Conservation (phyloP, 495 filamentous ascomycete species). For the Aspergillus affinis region DNA sequence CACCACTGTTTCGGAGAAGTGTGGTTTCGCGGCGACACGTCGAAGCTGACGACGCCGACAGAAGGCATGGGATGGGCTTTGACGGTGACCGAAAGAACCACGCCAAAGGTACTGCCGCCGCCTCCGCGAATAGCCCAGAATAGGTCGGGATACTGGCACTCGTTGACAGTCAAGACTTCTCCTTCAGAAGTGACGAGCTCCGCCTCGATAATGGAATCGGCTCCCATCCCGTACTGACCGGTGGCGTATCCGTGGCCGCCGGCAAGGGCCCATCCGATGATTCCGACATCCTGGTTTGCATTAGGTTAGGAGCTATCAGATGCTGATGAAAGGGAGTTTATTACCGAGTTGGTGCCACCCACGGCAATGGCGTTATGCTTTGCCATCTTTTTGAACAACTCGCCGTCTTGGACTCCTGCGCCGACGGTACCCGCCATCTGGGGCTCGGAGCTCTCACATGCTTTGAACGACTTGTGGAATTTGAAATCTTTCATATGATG, state of each 20-base stretch:
- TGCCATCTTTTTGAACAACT: constrained; percentile 5
- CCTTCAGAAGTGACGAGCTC: constrained; percentile 26
- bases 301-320: neutral
- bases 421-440: constrained; percentile 11
- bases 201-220: constrained; percentile 29
- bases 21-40: constrained; percentile 2
- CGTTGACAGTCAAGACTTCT: constrained; percentile 22
- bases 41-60: neutral
- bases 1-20: constrained; percentile 5
- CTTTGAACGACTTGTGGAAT: constrained; percentile 7
- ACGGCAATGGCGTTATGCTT: constrained; percentile 4
- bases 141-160: constrained; percentile 32
- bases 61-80: constrained; percentile 6
- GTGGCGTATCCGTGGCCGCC: constrained; percentile 41
- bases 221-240: constrained; percentile 27
- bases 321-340: neutral
- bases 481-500: constrained; percentile 11
- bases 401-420: constrained; percentile 13
- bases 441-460: neutral
- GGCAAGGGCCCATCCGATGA: constrained; percentile 11
- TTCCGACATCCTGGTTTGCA: neutral
- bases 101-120: constrained; percentile 50
- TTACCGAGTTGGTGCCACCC: neutral
- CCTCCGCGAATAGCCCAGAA: constrained; percentile 53
- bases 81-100: constrained; percentile 40